A percentile compares a stretch with the other conserved stretches of the same genome.
These are phyloP conservation scores for Funneliformis mosseae DNA, from an alignment of 192 early-diverging fungal genomes.

Conservation along the genomic window DNA sequence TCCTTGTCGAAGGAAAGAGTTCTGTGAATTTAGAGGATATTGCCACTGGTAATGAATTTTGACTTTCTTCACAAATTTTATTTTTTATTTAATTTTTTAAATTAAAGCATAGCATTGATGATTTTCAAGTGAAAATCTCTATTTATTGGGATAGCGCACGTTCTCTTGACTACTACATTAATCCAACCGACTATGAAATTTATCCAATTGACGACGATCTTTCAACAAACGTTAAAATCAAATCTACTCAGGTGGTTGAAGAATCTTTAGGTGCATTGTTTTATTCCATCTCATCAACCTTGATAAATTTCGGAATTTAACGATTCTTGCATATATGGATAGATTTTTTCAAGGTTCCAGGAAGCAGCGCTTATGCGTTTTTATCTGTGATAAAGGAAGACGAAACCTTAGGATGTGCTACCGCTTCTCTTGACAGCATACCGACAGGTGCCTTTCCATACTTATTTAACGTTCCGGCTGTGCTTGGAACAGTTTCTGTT, in stretches of 20 bases:
- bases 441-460: background rate
- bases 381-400: background rate
- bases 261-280: background rate
- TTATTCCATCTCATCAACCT: background rate
- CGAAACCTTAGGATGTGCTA: background rate
- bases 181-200: background rate
- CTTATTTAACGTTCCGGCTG: background rate
- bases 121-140: background rate
- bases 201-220: background rate
- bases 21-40: background rate
- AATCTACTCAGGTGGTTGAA: background rate
- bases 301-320: background rate
- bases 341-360: background rate
- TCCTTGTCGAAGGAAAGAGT: background rate
- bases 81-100: background rate
- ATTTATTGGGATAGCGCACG: background rate
- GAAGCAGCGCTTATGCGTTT: background rate
- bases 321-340: background rate
- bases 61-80: background rate
- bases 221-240: background rate
- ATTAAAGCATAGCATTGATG: background rate
- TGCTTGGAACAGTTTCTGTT: background rate
- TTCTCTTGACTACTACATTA: background rate
- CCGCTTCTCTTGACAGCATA: background rate
- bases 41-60: background rate